Evolutionary conservation across 2,329 filamentous ascomycete species (phyloP).

Genomic region (Emergomyces pasteurianus): DNA sequence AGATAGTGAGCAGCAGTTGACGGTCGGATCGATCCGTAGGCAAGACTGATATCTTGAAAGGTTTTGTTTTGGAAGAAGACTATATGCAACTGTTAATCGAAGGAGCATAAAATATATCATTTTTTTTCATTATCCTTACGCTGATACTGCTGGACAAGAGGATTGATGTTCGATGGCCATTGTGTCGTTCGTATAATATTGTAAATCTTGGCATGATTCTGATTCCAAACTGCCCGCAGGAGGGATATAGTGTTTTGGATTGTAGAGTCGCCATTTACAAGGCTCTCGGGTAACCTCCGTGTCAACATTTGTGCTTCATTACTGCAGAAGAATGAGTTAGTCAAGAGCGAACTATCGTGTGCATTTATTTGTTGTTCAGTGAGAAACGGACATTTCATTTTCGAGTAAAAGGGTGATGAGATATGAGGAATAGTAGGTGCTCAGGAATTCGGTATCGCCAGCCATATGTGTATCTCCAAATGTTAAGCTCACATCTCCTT

Average conservation of each 20-base stretch:
- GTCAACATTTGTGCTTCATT: conserved; percentile 30
- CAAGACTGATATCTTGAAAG: conserved; percentile 25
- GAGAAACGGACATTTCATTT: conserved; percentile 24
- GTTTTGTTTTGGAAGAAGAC: conserved; percentile 29
- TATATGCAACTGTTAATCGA: conserved; percentile 8
- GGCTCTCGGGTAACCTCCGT: conserved; percentile 22
- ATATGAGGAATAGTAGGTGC: conserved; percentile 28
- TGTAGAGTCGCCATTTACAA: conserved; percentile 20
- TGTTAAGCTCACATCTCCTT: conserved; percentile 23
- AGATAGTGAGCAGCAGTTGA: conserved; percentile 25
- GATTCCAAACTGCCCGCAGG: conserved; percentile 29
- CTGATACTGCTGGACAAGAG: conserved; percentile 24
- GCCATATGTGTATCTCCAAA: conserved; percentile 13
- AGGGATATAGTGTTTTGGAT: conserved; percentile 26
- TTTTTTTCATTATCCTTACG: conserved; percentile 16
- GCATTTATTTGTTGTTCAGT: neutral
- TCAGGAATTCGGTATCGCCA: conserved; percentile 20
- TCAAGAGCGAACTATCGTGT: neutral
- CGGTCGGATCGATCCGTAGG: conserved; percentile 30
- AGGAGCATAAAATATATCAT: neutral
- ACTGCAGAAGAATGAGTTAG: conserved; percentile 12
- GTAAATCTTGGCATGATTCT: conserved; percentile 25
- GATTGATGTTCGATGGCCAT: conserved; percentile 24
- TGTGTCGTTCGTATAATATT: conserved; percentile 20
- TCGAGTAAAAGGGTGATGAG: conserved; percentile 29